Evolutionary conservation across 2,329 filamentous ascomycete genomes (phyloP).

Genomic region (Aspergillus clavatus): DNA sequence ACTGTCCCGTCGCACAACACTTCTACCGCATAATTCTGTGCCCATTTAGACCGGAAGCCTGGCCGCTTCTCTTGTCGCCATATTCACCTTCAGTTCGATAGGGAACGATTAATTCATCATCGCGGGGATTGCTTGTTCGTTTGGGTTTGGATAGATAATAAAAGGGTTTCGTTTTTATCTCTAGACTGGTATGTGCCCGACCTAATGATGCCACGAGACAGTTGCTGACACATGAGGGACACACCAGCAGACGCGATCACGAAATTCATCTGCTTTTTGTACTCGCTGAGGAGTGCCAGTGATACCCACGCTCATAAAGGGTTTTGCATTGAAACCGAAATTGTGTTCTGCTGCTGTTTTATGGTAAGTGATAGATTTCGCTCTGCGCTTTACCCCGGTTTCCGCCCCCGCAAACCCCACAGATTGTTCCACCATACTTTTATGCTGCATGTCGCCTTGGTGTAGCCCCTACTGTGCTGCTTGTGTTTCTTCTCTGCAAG

Average conservation of each 20-base stretch:
- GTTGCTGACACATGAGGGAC: constrained; percentile 9
- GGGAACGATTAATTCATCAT: constrained; percentile 15
- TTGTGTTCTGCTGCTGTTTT: constrained; percentile 10
- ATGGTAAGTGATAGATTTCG: constrained; percentile 16
- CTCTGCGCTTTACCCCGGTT: background rate
- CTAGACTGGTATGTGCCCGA: constrained; percentile 32
- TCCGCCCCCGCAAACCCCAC: background rate
- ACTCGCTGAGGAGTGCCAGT: constrained; percentile 9
- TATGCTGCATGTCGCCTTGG: background rate
- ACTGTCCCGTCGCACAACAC: constrained; percentile 15
- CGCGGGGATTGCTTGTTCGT: constrained; percentile 23
- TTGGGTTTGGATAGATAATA: constrained; percentile 26
- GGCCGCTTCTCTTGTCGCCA: constrained; percentile 22
- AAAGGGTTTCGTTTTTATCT: constrained; percentile 17
- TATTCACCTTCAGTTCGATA: constrained; percentile 6
- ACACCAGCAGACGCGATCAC: constrained; percentile 26
- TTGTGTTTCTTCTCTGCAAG: background rate
- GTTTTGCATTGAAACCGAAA: constrained; percentile 10
- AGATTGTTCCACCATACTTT: background rate
- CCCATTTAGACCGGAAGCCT: constrained; percentile 23
- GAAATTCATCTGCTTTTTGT: constrained; percentile 18
- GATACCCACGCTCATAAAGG: constrained; percentile 11
- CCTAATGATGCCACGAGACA: constrained; percentile 1
- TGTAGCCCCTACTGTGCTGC: background rate
- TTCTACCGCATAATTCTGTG: constrained; percentile 6